A percentile compares a stretch with the other conserved stretches of the same genome.
Evolutionary conservation across 139 green algal genomes (phyloP).

Genomic region (Chlorella vulgaris): DNA sequence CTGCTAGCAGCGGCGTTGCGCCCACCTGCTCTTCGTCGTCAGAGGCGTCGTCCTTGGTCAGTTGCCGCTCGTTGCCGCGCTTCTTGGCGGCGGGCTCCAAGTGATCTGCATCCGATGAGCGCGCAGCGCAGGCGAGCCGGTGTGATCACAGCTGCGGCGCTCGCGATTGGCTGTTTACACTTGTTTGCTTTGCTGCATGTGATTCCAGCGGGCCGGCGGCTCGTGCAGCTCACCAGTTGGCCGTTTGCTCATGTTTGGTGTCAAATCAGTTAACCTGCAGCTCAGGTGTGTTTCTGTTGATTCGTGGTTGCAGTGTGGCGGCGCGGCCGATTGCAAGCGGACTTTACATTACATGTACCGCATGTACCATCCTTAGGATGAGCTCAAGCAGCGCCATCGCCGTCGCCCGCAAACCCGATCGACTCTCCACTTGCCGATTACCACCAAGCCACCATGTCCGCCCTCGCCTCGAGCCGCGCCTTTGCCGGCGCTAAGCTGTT

Average conservation of each 20-base stretch:
- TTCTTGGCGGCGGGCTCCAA: constrained; percentile 64
- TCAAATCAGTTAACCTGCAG: too few relatives aligned
- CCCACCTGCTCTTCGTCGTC: constrained; percentile 50
- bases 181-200: not conserved
- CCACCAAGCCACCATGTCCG: not conserved
- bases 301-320: too few relatives aligned
- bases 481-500: constrained; percentile 20
- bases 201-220: not conserved
- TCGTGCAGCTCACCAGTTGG: not conserved
- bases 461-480: constrained; percentile 19
- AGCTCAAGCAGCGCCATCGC: too few relatives aligned
- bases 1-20: not conserved
- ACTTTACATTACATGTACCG: too few relatives aligned
- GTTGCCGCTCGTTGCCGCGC: constrained; percentile 57
- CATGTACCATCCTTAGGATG: not conserved
- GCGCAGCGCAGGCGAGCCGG: not conserved
- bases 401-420: too few relatives aligned
- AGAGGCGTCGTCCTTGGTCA: constrained; percentile 65
- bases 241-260: too few relatives aligned
- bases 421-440: too few relatives aligned
- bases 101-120: constrained; percentile 38
- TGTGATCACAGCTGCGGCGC: too few relatives aligned
- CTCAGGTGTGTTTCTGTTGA: too few relatives aligned
- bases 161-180: too few relatives aligned
- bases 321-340: too few relatives aligned